Base-by-base conservation (phyloP, 1,284 basidiomycete genomes). In the Ceratobasidium sp. region DNA sequence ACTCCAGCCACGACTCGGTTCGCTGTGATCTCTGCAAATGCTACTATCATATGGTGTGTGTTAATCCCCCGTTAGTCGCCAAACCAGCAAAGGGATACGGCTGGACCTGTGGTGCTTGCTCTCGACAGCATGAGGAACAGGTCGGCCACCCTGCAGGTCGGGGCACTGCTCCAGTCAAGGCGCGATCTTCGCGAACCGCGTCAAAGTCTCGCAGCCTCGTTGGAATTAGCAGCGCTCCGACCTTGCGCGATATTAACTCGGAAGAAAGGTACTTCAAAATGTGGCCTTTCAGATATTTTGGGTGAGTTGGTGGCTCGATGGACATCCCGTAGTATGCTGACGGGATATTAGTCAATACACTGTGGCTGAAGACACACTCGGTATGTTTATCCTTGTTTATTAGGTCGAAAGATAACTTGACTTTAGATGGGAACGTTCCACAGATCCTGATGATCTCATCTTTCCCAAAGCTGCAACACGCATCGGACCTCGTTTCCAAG, bases 271-370 rank as follows among this genome's bases (percentile, higher is more conserved):
- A 93, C 82, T 96, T 91, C 80, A 93, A 94, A 78, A 90, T 93
- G 85, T 98, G 96, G 96, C 94, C 94, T 0, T 97, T 96, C 82
- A 86, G 96, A 73, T 98, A 98, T 82, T 98, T 98, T 82, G 96
- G 96, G 94, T 94, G 79, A 81, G 91, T 80, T 12, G 32, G 58
- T 23, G 36, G 3, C 26, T 12, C 3, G 18, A 12, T 39, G 14
- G 36, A 39, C 36, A 6, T 39, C 36, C 36, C 6, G 14, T 39
- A 6, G 36, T 58, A 23, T 21, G 16, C 21, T 39, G 23, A 5
- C 10, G 14, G 72, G 32, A 70, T 46, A 62, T 32, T 77, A 95
- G 93, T 14, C 87, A 93, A 81, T 92, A 96, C 81, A 97, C 96
- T 1, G 87, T 92, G 41, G 95, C 94, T 26, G 92, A 94, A 80